Conservation (phyloP, 768 basidiomycete species). For the Naganishia vishniacii region DNA sequence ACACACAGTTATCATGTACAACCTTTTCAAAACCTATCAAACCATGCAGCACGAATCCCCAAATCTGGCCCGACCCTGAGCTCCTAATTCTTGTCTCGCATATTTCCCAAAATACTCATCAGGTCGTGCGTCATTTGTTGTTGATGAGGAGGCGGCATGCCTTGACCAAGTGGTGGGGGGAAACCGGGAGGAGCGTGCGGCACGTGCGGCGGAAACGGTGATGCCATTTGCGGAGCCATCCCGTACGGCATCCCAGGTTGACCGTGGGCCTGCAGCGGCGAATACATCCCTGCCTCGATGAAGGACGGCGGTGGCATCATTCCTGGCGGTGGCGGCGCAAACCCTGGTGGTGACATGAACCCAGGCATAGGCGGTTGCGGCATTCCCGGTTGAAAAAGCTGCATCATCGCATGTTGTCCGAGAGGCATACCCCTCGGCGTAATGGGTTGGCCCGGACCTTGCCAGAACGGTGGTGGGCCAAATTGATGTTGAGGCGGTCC, state of each 20-base stretch:
- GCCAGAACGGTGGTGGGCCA: slow-evolving; percentile 10
- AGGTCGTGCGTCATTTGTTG: not conserved
- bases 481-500: not conserved
- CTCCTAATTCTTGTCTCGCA: not conserved
- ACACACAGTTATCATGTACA: too few species aligned
- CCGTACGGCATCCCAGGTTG: not conserved
- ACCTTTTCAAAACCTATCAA: too few species aligned
- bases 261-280: not conserved
- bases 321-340: not conserved
- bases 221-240: too few species aligned
- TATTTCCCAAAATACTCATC: not conserved
- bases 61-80: not conserved
- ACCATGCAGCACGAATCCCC: too few species aligned
- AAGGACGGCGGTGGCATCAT: slow-evolving; percentile 11
- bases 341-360: not conserved
- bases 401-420: slow-evolving; percentile 2
- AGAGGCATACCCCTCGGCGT: not conserved
- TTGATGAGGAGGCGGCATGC: not conserved
- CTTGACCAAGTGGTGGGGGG: too few species aligned
- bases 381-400: not conserved
- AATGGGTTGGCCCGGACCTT: not conserved
- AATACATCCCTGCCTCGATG: not conserved
- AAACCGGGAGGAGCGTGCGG: not conserved
- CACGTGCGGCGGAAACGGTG: not conserved
- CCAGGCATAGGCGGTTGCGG: not conserved